A percentile compares a stretch with the other conserved stretches of the same genome.
Conservation (phyloP, 2,329 filamentous ascomycete species). For the Falciphora oryzae region DNA sequence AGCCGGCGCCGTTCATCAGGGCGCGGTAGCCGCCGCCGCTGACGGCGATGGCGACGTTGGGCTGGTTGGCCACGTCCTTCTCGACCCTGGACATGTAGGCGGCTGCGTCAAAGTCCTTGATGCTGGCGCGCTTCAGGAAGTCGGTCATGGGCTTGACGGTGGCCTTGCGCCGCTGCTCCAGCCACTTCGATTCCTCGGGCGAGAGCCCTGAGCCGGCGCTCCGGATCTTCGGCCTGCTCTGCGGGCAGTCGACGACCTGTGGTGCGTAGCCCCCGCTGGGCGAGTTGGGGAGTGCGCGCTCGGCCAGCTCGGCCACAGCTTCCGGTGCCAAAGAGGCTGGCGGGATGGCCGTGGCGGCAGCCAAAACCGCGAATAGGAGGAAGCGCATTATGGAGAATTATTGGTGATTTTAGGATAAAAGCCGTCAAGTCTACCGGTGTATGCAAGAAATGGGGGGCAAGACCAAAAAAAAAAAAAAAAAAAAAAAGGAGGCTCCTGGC, state of each 20-base stretch:
- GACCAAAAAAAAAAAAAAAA: too few relatives aligned
- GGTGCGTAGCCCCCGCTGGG: constrained; percentile 65
- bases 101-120: constrained; percentile 71
- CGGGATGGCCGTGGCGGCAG: too few relatives aligned
- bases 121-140: constrained; percentile 65
- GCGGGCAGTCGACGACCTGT: constrained; percentile 60
- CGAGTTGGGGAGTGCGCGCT: constrained; percentile 29
- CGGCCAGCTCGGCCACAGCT: not conserved
- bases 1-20: constrained; percentile 76
- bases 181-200: constrained; percentile 65
- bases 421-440: too few relatives aligned
- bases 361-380: too few relatives aligned
- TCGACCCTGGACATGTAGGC: constrained; percentile 61
- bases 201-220: constrained; percentile 54
- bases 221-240: constrained; percentile 62
- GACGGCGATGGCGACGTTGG: constrained; percentile 65
- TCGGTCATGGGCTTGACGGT: constrained; percentile 71
- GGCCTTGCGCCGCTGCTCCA: constrained; percentile 62
- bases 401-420: too few relatives aligned
- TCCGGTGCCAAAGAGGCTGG: not conserved
- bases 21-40: constrained; percentile 85
- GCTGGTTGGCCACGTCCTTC: constrained; percentile 50
- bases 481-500: too few relatives aligned
- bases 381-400: too few relatives aligned
- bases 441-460: too few relatives aligned